phyloP scores from a whole-genome alignment of 2,329 filamentous ascomycete species.

The Paraphoma chrysanthemicola region DNA sequence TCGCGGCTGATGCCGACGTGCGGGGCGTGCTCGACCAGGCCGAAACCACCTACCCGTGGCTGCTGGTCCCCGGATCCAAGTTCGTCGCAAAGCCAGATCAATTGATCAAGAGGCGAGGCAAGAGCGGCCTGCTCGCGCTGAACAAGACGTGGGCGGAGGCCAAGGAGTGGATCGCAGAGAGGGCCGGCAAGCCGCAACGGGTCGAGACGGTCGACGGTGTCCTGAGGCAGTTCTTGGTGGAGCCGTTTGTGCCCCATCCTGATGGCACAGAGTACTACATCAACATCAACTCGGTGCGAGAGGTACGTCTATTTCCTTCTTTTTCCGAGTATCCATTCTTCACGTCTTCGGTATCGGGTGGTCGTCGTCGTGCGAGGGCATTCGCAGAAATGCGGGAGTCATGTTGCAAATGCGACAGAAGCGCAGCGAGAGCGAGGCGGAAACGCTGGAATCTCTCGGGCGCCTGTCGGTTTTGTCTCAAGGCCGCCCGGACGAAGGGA shows the following conservation, averaged over 20 bases:
- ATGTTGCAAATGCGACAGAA: slow-evolving; percentile 13
- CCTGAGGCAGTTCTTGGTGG: slow-evolving; percentile 94
- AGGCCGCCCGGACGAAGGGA: slow-evolving; percentile 50
- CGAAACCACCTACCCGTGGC: slow-evolving; percentile 96
- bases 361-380: slow-evolving; percentile 4
- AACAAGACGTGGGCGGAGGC: slow-evolving; percentile 98
- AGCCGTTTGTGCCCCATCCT: slow-evolving; percentile 97
- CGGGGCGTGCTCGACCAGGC: slow-evolving; percentile 90
- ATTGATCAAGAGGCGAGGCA: slow-evolving; percentile 99
- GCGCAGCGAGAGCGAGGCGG: slow-evolving; percentile 22
- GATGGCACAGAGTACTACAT: slow-evolving; percentile 99
- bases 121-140: slow-evolving; percentile 93
- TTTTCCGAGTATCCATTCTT: slow-evolving; percentile 13
- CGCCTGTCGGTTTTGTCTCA: slow-evolving; percentile 43
- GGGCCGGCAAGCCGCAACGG: slow-evolving; percentile 89
- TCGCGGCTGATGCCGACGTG: slow-evolving; percentile 85
- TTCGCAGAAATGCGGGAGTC: slow-evolving; percentile 10
- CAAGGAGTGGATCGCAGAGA: slow-evolving; percentile 89
- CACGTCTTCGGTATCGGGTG: slow-evolving; percentile 6
- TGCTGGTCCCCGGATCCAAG: slow-evolving; percentile 81
- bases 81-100: slow-evolving; percentile 99
- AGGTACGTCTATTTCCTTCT: slow-evolving; percentile 73
- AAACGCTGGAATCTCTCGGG: slow-evolving; percentile 28
- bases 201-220: slow-evolving; percentile 91
- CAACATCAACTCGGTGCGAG: slow-evolving; percentile 99